A percentile compares a stretch with the other conserved stretches of the same genome.
Evolutionary conservation across 495 filamentous ascomycete genomes (phyloP).

Genomic region (Podospora anserina): DNA sequence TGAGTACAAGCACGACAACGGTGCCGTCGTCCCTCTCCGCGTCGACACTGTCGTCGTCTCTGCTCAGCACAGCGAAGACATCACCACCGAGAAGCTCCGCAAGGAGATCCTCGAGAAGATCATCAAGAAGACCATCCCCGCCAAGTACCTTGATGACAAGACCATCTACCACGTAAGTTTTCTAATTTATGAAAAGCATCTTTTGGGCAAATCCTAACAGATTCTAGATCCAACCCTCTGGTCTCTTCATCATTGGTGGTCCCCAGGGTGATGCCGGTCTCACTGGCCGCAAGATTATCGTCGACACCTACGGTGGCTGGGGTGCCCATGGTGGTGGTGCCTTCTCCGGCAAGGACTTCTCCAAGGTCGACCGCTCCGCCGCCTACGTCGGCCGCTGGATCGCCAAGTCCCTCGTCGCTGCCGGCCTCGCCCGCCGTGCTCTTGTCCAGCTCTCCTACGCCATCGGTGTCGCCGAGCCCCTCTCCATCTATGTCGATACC

Average conservation of each 20-base stretch:
- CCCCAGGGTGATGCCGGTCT: slow-evolving; percentile 98
- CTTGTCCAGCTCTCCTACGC: slow-evolving; percentile 98
- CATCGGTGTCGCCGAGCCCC: slow-evolving; percentile 96
- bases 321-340: slow-evolving; percentile 99
- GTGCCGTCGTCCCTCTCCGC: slow-evolving; percentile 84
- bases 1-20: slow-evolving; percentile 95
- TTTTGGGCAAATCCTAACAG: slow-evolving; percentile 25
- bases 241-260: slow-evolving; percentile 97
- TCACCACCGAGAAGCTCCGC: slow-evolving; percentile 89
- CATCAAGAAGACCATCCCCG: slow-evolving; percentile 88
- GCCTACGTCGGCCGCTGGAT: slow-evolving; percentile 98
- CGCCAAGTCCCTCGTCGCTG: slow-evolving; percentile 92
- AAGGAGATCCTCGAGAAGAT: slow-evolving; percentile 98
- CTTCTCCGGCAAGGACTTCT: slow-evolving; percentile 99
- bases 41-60: slow-evolving; percentile 97
- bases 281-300: slow-evolving; percentile 99
- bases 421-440: slow-evolving; percentile 82
- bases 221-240: slow-evolving; percentile 85
- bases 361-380: slow-evolving; percentile 97
- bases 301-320: slow-evolving; percentile 99
- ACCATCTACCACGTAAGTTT: slow-evolving; percentile 84
- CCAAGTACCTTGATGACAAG: slow-evolving; percentile 83
- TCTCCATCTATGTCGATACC: slow-evolving; percentile 82
- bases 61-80: slow-evolving; percentile 85
- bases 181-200: neutral